Evolutionary conservation across 495 filamentous ascomycete species (phyloP).

Genomic region (Lepidopterella palustris): DNA sequence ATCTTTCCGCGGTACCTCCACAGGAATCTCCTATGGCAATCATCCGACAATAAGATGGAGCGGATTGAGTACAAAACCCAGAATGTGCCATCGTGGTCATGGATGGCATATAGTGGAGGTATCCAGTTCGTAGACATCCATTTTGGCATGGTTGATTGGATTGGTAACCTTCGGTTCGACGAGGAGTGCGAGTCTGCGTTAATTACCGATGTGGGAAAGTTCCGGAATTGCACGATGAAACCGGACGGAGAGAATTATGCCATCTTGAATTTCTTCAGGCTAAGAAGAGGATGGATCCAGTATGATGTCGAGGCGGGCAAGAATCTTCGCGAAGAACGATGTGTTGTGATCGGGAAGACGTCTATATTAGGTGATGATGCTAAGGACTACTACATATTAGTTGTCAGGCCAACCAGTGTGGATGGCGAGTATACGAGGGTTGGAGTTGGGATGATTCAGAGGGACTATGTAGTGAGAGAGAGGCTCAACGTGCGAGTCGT

Average conservation of each 20-base stretch:
- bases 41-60: slow-evolving; percentile 2
- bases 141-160: neutral
- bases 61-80: slow-evolving; percentile 2
- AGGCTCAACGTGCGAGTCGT: neutral
- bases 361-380: neutral
- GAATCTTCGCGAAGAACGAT: slow-evolving; percentile 2
- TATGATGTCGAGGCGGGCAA: slow-evolving; percentile 1
- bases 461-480: neutral
- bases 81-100: slow-evolving; percentile 8
- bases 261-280: neutral
- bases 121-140: slow-evolving; percentile 3
- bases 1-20: slow-evolving; percentile 9
- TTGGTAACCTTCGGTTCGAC: neutral
- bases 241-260: neutral
- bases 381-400: slow-evolving; percentile 1
- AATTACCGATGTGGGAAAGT: neutral
- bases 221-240: neutral
- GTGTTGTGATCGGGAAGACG: slow-evolving; percentile 1
- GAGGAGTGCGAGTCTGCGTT: neutral
- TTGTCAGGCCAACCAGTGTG: neutral
- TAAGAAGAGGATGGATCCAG: slow-evolving; percentile 4
- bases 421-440: neutral
- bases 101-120: slow-evolving; percentile 5
- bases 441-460: neutral
- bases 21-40: slow-evolving; percentile 12